These are phyloP conservation scores for Gnomoniopsis smithogilvyi DNA, from an alignment of 2,329 filamentous ascomycete species.

Conservation along the genomic window DNA sequence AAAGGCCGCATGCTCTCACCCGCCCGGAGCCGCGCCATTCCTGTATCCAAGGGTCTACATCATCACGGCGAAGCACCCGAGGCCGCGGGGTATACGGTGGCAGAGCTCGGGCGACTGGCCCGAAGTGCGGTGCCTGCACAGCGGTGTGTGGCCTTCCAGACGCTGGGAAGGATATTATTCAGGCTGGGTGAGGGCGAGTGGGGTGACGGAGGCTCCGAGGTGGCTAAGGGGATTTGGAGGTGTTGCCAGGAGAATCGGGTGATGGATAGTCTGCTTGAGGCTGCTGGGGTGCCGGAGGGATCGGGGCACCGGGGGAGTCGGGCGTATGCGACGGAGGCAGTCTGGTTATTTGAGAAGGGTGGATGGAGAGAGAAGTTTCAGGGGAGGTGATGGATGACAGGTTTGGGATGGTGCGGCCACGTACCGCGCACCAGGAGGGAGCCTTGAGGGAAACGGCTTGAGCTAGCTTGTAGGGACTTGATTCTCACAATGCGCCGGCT, in stretches of 20 bases:
- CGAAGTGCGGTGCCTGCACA: slow-evolving; percentile 82
- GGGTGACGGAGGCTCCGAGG: slow-evolving; percentile 61
- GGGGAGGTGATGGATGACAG: slow-evolving; percentile 32
- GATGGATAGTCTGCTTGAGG: slow-evolving; percentile 72
- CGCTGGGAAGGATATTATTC: slow-evolving; percentile 80
- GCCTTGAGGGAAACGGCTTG: neutral
- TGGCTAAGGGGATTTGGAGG: slow-evolving; percentile 80
- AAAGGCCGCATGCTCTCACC: slow-evolving; percentile 77
- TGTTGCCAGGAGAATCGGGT: slow-evolving; percentile 74
- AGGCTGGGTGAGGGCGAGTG: slow-evolving; percentile 72
- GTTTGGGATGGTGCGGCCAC: neutral
- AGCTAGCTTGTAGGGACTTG: too few species aligned
- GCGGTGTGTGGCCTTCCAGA: slow-evolving; percentile 88
- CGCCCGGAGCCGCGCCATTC: slow-evolving; percentile 67
- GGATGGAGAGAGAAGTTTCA: slow-evolving; percentile 64
- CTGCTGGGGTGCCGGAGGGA: slow-evolving; percentile 63
- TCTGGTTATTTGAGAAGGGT: slow-evolving; percentile 79
- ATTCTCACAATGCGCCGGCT: too few species aligned
- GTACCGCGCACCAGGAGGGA: neutral
- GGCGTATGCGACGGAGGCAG: slow-evolving; percentile 81
- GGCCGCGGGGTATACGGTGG: slow-evolving; percentile 89
- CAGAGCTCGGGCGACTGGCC: slow-evolving; percentile 77
- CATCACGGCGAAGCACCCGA: slow-evolving; percentile 92
- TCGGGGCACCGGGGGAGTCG: slow-evolving; percentile 74
- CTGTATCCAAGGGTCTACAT: slow-evolving; percentile 77